These are phyloP conservation scores for Aspergillus ochraceoroseus DNA, from an alignment of 2,329 filamentous ascomycete species.

Conservation along the genomic window DNA sequence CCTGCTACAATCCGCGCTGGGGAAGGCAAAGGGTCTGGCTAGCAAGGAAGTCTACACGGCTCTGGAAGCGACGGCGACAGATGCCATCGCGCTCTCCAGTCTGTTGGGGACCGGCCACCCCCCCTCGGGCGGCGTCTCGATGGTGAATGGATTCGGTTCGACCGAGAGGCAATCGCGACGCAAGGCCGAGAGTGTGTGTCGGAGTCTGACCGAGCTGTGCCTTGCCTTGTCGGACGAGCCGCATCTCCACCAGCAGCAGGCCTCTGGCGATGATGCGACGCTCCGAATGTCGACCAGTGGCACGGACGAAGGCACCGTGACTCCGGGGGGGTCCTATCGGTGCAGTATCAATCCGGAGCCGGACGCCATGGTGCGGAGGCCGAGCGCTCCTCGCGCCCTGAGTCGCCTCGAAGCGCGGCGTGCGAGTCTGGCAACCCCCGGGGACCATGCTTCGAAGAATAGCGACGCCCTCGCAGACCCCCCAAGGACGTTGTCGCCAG, in stretches of 20 bases:
- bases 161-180: slow-evolving; percentile 81
- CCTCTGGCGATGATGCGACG: slow-evolving; percentile 28
- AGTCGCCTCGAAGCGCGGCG: slow-evolving; percentile 41
- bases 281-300: slow-evolving; percentile 22
- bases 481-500: slow-evolving; percentile 15
- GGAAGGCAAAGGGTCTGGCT: slow-evolving; percentile 68
- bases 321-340: slow-evolving; percentile 32
- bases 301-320: slow-evolving; percentile 25
- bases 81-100: slow-evolving; percentile 72
- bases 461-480: slow-evolving; percentile 10
- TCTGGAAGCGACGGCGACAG: slow-evolving; percentile 73
- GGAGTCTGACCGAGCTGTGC: slow-evolving; percentile 86
- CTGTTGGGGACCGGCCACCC: slow-evolving; percentile 71
- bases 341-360: slow-evolving; percentile 40
- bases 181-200: slow-evolving; percentile 88
- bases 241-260: slow-evolving; percentile 28
- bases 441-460: slow-evolving; percentile 12
- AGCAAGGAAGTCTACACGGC: slow-evolving; percentile 68
- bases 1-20: slow-evolving; percentile 71
- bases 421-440: slow-evolving; percentile 32
- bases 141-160: slow-evolving; percentile 35
- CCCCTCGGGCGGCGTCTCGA: slow-evolving; percentile 42
- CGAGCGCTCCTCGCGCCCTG: slow-evolving; percentile 27
- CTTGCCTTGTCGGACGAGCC: slow-evolving; percentile 69
- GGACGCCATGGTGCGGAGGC: slow-evolving; percentile 28